phyloP scores from a whole-genome alignment of 2,329 filamentous ascomycete genomes.

The Penicillium sp. region DNA sequence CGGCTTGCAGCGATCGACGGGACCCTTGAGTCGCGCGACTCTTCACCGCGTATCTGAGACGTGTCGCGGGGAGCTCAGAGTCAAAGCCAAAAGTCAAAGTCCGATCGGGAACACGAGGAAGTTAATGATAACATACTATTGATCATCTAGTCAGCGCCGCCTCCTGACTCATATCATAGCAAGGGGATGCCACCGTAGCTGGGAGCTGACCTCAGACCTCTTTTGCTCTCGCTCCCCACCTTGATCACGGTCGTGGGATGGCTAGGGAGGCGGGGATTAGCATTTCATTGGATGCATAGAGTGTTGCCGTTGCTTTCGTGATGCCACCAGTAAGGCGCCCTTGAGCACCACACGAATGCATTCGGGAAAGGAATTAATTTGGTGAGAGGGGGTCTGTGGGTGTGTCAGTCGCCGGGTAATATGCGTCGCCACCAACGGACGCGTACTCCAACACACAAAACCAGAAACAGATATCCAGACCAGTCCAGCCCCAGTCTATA shows the following conservation, averaged over 20 bases:
- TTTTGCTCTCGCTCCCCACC: neutral
- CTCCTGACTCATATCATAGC: neutral
- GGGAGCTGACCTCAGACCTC: constrained; percentile 1
- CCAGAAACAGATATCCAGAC: neutral
- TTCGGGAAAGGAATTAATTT: neutral
- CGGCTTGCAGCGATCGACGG: neutral
- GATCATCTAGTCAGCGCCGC: neutral
- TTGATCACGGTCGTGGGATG: neutral
- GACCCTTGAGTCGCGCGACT: neutral
- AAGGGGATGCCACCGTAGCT: neutral
- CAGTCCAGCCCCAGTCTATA: neutral
- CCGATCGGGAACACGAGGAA: neutral
- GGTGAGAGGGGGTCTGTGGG: neutral
- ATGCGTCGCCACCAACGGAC: neutral
- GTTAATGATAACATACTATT: neutral
- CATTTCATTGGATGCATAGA: neutral
- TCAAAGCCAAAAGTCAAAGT: neutral
- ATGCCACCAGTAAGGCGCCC: neutral
- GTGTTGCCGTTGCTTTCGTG: neutral
- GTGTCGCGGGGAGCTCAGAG: neutral
- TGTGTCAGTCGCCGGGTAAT: neutral
- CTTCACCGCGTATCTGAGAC: neutral
- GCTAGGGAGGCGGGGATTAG: neutral
- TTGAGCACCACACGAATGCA: neutral
- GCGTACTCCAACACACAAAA: neutral